Evolutionary conservation across 2,329 filamentous ascomycete genomes (phyloP).

Genomic region (Hypomyces perniciosus): DNA sequence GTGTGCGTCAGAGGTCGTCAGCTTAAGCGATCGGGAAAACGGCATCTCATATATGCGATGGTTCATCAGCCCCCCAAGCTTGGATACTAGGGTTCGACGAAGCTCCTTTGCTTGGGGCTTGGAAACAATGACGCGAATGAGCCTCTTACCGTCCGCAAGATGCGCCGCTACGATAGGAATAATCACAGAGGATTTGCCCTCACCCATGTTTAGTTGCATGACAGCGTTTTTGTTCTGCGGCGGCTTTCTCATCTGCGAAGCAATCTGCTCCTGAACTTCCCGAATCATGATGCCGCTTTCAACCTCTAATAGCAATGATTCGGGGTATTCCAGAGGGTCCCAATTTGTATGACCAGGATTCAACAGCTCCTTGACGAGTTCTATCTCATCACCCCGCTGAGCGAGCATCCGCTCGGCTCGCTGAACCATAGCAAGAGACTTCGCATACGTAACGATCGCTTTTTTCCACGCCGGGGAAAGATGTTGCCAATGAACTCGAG

Average conservation of each 20-base stretch:
- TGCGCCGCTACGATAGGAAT: constrained; percentile 54
- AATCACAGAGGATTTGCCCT: constrained; percentile 67
- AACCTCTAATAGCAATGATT: constrained; percentile 58
- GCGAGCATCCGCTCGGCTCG: background rate
- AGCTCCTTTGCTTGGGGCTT: constrained; percentile 59
- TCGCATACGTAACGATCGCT: background rate
- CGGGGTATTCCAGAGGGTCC: constrained; percentile 45
- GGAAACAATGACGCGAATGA: constrained; percentile 55
- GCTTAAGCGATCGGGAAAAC: constrained; percentile 45
- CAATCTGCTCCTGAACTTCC: constrained; percentile 52
- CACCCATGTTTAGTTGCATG: too few relatives aligned
- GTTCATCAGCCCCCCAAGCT: constrained; percentile 49
- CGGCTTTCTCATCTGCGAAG: constrained; percentile 53
- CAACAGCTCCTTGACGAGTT: constrained; percentile 35
- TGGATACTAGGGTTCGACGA: constrained; percentile 21
- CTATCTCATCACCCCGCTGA: constrained; percentile 17
- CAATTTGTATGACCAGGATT: constrained; percentile 53
- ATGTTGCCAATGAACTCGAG: background rate
- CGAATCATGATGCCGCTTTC: constrained; percentile 59
- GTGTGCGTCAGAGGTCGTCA: constrained; percentile 27
- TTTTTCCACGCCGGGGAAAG: background rate
- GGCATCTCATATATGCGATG: constrained; percentile 52
- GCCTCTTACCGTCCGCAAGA: constrained; percentile 42
- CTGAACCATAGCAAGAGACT: background rate
- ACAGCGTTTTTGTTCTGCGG: too few relatives aligned